Evolutionary conservation across 2,329 filamentous ascomycete genomes (phyloP).

Genomic region (Lasiodiplodia hormozganensis): DNA sequence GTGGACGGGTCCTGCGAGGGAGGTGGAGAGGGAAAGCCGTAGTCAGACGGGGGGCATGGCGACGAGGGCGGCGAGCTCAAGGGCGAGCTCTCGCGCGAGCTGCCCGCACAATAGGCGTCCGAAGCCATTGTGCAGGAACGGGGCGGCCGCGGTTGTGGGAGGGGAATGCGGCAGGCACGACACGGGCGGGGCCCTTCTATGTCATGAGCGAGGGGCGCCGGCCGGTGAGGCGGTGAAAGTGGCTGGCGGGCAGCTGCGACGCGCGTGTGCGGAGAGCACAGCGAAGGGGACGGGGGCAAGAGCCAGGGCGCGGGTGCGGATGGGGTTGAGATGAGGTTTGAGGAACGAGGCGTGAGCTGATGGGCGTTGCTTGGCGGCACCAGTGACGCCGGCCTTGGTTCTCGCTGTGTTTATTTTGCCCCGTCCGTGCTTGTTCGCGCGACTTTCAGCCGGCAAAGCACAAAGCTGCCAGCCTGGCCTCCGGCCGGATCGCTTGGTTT

Average conservation of each 20-base stretch:
- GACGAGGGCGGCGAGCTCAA: conserved; percentile 51
- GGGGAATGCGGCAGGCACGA: conserved; percentile 32
- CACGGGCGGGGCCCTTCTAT: conserved; percentile 26
- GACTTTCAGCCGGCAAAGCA: conserved; percentile 5
- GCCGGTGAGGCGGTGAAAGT: background rate
- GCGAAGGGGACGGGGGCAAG: background rate
- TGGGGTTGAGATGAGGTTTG: conserved; percentile 23
- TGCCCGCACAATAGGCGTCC: conserved; percentile 37
- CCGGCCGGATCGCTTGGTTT: background rate
- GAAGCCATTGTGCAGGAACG: conserved; percentile 40
- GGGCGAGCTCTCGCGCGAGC: conserved; percentile 37
- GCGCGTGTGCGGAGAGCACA: conserved; percentile 5
- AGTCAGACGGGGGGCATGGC: conserved; percentile 41
- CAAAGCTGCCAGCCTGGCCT: conserved; percentile 13
- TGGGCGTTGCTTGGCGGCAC: conserved; percentile 28
- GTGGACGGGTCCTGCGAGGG: conserved; percentile 56
- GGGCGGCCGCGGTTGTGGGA: conserved; percentile 24
- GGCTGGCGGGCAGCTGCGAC: conserved; percentile 7
- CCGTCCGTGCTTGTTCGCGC: conserved; percentile 21
- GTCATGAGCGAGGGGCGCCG: conserved; percentile 25
- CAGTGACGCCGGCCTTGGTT: conserved; percentile 26
- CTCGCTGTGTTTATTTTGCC: conserved; percentile 28
- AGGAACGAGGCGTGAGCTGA: conserved; percentile 27
- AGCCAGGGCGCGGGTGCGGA: conserved; percentile 22
- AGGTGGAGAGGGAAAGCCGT: conserved; percentile 47